Conservation (phyloP, 768 basidiomycete genomes). For the Lactarius deliciosus region DNA sequence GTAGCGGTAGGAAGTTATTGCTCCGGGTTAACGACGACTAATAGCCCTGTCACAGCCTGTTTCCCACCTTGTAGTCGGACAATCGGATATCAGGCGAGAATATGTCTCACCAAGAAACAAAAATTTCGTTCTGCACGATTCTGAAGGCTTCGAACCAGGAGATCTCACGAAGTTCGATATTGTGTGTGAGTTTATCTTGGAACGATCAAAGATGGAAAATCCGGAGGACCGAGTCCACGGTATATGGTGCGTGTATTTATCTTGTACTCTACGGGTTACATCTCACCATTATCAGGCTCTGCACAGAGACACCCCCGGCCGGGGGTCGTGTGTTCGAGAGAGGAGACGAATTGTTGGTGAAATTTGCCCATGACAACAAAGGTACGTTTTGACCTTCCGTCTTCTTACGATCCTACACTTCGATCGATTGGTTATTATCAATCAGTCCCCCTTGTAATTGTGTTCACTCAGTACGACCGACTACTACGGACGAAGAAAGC, state of each 20-base stretch:
- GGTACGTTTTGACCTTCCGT: not conserved
- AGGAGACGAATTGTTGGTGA: not conserved
- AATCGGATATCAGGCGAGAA: not conserved
- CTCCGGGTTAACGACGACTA: not conserved
- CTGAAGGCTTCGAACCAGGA: not conserved
- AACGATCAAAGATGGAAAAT: not conserved
- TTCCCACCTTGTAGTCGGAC: not conserved
- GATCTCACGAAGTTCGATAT: not conserved
- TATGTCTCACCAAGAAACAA: not conserved
- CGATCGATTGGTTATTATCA: not conserved
- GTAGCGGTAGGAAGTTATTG: not conserved
- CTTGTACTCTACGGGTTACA: not conserved
- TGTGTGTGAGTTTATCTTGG: not conserved
- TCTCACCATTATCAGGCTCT: not conserved
- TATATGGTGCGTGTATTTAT: not conserved
- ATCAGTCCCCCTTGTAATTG: not conserved
- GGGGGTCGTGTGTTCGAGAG: slow-evolving; percentile 1
- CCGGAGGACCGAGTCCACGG: not conserved
- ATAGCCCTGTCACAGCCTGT: not conserved
- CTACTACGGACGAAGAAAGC: not conserved
- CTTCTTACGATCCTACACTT: not conserved
- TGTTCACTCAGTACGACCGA: slow-evolving; percentile 2
- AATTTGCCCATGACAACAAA: not conserved
- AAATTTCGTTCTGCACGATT: not conserved
- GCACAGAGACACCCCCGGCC: not conserved